These are phyloP conservation scores for Coemansia sp. DNA, from an alignment of 192 early-diverging fungal species.

Conservation along the genomic window DNA sequence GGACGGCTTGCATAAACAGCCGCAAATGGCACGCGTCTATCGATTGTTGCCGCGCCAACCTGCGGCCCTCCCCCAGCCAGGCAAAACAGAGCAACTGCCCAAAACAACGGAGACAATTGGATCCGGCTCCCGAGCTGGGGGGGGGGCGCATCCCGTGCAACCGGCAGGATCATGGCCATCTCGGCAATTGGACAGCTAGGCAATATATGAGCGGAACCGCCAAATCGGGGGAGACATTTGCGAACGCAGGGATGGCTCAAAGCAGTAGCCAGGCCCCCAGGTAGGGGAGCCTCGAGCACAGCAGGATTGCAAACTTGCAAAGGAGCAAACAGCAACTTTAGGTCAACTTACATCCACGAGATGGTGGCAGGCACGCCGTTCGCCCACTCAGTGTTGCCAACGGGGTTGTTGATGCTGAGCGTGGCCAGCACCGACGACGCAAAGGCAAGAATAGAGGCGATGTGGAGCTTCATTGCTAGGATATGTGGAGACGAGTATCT, in stretches of 20 bases:
- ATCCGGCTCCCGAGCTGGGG: neutral
- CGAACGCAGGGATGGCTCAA: neutral
- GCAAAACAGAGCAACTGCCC: constrained; percentile 1
- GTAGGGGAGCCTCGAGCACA: neutral
- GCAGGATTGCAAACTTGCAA: neutral
- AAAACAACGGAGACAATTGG: constrained; percentile 3
- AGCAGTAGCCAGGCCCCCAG: neutral
- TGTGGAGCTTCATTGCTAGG: constrained; percentile 29
- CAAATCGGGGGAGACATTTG: too few relatives aligned
- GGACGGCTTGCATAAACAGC: neutral
- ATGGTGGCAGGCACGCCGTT: constrained; percentile 22
- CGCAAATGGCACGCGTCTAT: neutral
- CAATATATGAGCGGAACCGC: too few relatives aligned
- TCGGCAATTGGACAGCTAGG: too few relatives aligned
- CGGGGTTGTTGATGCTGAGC: constrained; percentile 48
- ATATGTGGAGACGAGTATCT: neutral
- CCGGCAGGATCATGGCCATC: neutral
- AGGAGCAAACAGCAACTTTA: neutral
- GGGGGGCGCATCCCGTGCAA: neutral
- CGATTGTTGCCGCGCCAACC: constrained; percentile 5
- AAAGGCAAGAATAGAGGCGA: constrained; percentile 26
- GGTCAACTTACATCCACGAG: constrained; percentile 48
- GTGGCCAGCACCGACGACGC: constrained; percentile 28
- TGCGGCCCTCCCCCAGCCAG: too few relatives aligned
- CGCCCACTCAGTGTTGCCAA: constrained; percentile 29